Base-by-base conservation (phyloP, 257 asterid genomes). In the Ligustrum vulgare region DNA sequence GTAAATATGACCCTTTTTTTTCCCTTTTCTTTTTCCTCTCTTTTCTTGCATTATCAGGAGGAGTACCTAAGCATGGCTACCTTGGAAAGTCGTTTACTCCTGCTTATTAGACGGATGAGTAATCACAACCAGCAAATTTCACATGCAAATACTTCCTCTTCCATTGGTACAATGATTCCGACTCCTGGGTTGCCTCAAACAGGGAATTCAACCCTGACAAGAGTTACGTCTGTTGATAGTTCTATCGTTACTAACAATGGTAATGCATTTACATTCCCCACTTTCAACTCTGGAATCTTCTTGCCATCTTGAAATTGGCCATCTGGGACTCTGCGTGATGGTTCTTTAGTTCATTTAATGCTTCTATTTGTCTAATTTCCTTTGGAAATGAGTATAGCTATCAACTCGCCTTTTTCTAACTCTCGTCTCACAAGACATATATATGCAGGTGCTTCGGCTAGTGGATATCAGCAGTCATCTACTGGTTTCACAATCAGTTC, bases 91-190 rank as follows among this genome's bases (percentile, higher is more conserved):
- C 86, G 90, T 62, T 67, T 86, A 81, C 88, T 77, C 70, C 35
- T 62, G 70, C 72, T 83, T 31, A 84, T 78, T 33, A 82, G 68
- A 66, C 81, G 83, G 56, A 43, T 73, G 78, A 84, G 80, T 74
- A 93, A 82, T 80, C 88, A 83, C 49, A 85, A 74, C 70, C 94
- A 90, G 75, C 96, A 90, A 81, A 84, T 84, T 77, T 86, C 97
- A 75, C 97, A 91, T 80, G 88, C 84, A 67, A 93, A 80, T 90
- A 82, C 97, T 25, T 91, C 98, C 67, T 80, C 91, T 71, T 85
- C 98, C 64, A 69, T 89, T 81, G 94, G 99, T 78, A 85, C 99
- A 51, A 95, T 95, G 99, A 95, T 95, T 73, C 99, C 99, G 74
- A 91, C 99, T 43, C 98, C 99, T 79, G 98, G 99, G 69, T 80